A percentile compares a stretch with the other conserved stretches of the same genome.
These are phyloP conservation scores for Cladophialophora carrionii DNA, from an alignment of 2,329 filamentous ascomycete genomes.

Conservation along the genomic window DNA sequence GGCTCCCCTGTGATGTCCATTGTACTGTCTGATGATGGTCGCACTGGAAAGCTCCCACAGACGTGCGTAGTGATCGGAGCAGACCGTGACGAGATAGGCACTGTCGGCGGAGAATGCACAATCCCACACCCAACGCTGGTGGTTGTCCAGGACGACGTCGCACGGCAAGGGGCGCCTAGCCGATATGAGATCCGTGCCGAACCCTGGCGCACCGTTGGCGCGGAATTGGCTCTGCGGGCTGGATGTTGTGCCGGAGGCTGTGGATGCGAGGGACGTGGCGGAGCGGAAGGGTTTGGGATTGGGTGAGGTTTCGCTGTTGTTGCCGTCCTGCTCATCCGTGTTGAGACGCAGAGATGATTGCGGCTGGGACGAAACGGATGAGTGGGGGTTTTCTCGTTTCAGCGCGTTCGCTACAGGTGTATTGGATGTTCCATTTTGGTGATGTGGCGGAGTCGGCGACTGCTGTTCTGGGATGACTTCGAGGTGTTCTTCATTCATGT, in stretches of 20 bases:
- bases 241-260: conserved; percentile 15
- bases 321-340: conserved; percentile 4
- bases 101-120: conserved; percentile 93
- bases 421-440: background rate
- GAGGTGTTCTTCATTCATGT: conserved; percentile 60
- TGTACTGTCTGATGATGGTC: conserved; percentile 91
- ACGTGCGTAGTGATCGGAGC: conserved; percentile 88
- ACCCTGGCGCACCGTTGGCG: conserved; percentile 1
- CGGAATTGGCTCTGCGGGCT: conserved; percentile 7
- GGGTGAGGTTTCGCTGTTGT: conserved; percentile 5
- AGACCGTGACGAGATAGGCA: conserved; percentile 90
- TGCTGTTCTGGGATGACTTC: conserved; percentile 31
- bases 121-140: conserved; percentile 97
- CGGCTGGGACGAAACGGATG: conserved; percentile 6
- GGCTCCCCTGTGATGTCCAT: conserved; percentile 87
- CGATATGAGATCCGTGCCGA: conserved; percentile 32
- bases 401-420: background rate
- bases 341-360: conserved; percentile 14
- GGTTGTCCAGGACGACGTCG: conserved; percentile 83
- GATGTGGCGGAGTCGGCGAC: conserved; percentile 7
- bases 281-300: conserved; percentile 22
- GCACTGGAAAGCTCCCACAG: conserved; percentile 87
- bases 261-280: conserved; percentile 22
- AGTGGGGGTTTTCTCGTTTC: conserved; percentile 7
- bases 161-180: conserved; percentile 63